Evolutionary conservation across 2,329 filamentous ascomycete species (phyloP), one percentile per base, ranked within the genome.

Genomic region (Ceratocystis cubensis): DNA sequence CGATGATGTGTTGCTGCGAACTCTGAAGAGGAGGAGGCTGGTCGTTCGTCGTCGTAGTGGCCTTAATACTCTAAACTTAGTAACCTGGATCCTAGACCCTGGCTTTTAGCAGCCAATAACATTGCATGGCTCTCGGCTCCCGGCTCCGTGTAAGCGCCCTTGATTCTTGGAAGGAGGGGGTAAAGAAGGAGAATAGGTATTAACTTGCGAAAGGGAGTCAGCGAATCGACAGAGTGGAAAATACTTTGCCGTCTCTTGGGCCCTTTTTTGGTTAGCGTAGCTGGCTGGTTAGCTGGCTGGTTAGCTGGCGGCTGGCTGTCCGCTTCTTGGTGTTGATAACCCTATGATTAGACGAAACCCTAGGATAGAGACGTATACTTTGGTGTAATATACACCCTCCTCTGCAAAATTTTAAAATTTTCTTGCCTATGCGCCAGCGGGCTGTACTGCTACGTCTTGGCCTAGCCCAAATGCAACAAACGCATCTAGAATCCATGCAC

Each of bases 111-210:
- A 28, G 50, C 50, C 50, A 56, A 56, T 56, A 20, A 56, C 22
- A 56, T 10, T 15, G 20, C 22, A 6, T 20, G 13, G 13, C 15
- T 56, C 50, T 56, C 50, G 50, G 50, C 25, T 56, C 20, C n/a
- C 20, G n/a, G 50, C 28, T 56, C 50, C 22, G 50, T 56, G 50
- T 56, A 56, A 56, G 50, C 50, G 50, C 50, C 50, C 50, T 13
- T 20, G 50, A 7, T 13, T 56, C 28, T 56, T 56, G 50, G 25
- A 15, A 20, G 20, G 50, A 28, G 50, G 50, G 50, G 50, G 50
- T n/a, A 3, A 20, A 48, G 46, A 46, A n/a, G 44, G 2, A 10
- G 46, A 8, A 5, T 13, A 41, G 10, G 37, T 13, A 41, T 5
- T 41, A 5, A 41, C 10, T 4, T 41, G 10, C 10, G 37, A 15